These are phyloP conservation scores for Aspergillus campestris DNA, from an alignment of 495 filamentous ascomycete genomes.

Conservation along the genomic window DNA sequence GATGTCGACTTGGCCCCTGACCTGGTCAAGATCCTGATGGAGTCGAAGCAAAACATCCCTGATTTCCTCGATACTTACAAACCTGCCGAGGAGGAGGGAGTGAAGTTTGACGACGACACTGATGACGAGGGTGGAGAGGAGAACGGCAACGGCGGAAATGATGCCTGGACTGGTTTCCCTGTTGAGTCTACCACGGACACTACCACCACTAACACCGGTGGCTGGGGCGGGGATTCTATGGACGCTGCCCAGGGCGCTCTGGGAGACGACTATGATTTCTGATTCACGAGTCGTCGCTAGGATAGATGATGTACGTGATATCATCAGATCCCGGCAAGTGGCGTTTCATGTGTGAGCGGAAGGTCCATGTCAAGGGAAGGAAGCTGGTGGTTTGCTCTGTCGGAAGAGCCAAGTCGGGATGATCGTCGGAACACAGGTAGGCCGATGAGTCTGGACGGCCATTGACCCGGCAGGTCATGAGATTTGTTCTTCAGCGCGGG, in stretches of 20 bases:
- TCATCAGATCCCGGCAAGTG: too few species aligned
- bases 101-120: conserved; percentile 55
- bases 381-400: too few species aligned
- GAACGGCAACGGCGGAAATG: conserved; percentile 11
- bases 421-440: too few species aligned
- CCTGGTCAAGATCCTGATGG: conserved; percentile 70
- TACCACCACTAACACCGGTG: not conserved
- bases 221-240: not conserved
- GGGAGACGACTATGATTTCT: not conserved
- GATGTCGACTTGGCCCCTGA: conserved; percentile 61
- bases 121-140: conserved; percentile 44
- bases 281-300: too few species aligned
- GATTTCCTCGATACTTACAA: conserved; percentile 65
- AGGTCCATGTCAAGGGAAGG: too few species aligned
- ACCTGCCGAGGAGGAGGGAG: conserved; percentile 37
- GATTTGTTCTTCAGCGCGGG: too few species aligned
- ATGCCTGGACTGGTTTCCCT: conserved; percentile 9
- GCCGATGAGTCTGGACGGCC: too few species aligned
- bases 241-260: not conserved
- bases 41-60: conserved; percentile 67
- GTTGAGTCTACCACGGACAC: conserved; percentile 1
- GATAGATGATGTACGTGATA: not conserved
- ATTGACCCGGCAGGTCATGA: too few species aligned
- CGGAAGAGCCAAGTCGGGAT: too few species aligned
- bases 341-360: too few species aligned